Base-by-base conservation (phyloP, 2,329 filamentous ascomycete species). In the Ceratocystis huliohia region DNA sequence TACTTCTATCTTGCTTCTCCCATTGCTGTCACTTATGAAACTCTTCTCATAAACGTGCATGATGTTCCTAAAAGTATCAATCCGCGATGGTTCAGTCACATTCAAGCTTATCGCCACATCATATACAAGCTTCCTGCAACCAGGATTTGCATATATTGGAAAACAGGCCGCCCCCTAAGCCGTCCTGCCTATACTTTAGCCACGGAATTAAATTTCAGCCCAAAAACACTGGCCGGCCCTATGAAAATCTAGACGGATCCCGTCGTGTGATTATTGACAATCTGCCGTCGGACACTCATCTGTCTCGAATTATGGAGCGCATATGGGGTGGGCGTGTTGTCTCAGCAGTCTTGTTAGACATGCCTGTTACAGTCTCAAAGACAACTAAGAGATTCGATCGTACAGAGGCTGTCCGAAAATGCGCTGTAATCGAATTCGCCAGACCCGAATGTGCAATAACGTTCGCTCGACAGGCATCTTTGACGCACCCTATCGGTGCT, bases 231-330 rank as follows among this genome's bases (percentile, higher is more conserved):
- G 8, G 2, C 6, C 56, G 7, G 28, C 28, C 7, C 13, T 20
- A 17, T 30, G 5, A 25, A 30, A 28, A 37, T 15, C 25, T n/a
- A 59, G 56, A n/a, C 41, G 63, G 66, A 22, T 65, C 70, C 7
- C 72, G 73, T 0, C 70, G 72, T 0, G 68, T 75, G 0, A 6
- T 74, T 0, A 41, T 75, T 0, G 41, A 61, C 10, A 71, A 72
- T 2, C 66, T 75, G 0, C 73, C 74, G 1, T 10, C 48, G 4
- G 30, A 46, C 6, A 41, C 63, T 15, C 63, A 64, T 37, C 57
- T 65, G 17, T 68, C 66, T 3, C 48, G 57, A 2, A 8, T 68
- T 25, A 64, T 68, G 30, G 22, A 53, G 4, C 56, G 63, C n/a
- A 48, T 68, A 22, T 68, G 63, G 66, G 66, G 66, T 28, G 66